Evolutionary conservation across 2,329 filamentous ascomycete genomes (phyloP), one percentile per base, ranked within the genome.

Genomic region (Cytospora piceae): DNA sequence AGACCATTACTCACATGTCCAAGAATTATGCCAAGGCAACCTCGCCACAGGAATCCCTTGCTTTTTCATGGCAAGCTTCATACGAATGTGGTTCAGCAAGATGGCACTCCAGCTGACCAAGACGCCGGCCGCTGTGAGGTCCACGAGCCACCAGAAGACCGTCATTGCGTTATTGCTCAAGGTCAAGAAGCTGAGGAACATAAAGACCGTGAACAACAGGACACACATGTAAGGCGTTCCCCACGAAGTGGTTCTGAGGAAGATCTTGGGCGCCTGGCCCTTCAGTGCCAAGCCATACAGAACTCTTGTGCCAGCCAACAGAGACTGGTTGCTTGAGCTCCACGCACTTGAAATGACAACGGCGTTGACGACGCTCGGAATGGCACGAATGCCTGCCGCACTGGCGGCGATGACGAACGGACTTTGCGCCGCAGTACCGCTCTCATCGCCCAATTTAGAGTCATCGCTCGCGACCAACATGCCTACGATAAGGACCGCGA

Each of bases 301-400:
- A 39, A 86, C 84, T 56, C 87, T 82, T 0, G 86, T 87, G 32
- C 85, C 86, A 1, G 85, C 79, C 51, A 82, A 78, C 39, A 93
- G 79, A 72, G 84, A 86, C 69, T 89, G 87, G 70, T 93, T 93
- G 0, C 85, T 87, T 0, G 89, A 83, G 0, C 89, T 92, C 77
- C 86, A 89, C 0, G 88, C 90, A 0, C 88, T 90, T 0, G 88
- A 91, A 69, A 93, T 82, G 70, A 94, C 88, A 31, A 93, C 82
- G 42, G 90, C 90, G 74, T 94, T 94, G 76, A 94, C 88, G 63
- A 94, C 85, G 7, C 86, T 87, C 0, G 90, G 88, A 5, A 93
- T 83, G 8, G 83, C 88, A 5, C 80, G 81, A 65, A 93, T 88
- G 0, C 88, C 87, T 2, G 90, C 90, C 34, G 86, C 83, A 14